Evolutionary conservation across 192 early-diverging fungal genomes (phyloP), one percentile per base, ranked within the genome.

Genomic region (Paraglomus brasilianum): DNA sequence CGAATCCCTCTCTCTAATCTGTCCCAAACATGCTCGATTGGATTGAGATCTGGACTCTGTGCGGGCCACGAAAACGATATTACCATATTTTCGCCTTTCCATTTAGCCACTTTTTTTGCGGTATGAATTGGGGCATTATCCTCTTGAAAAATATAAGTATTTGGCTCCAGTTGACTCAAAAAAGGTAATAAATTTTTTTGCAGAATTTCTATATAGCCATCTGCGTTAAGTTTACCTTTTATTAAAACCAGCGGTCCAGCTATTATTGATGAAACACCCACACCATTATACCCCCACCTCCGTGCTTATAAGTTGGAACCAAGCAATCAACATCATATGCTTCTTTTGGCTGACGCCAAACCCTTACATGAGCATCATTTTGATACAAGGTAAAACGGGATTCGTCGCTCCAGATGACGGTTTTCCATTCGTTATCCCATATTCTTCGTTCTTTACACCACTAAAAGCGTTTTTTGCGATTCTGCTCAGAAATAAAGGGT

Each of bases 351-450:
- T n/a, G 19, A 1, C 42, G 10, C 60, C 60, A 62, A 44, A 62
- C 60, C 42, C 46, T 8, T 45, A 11, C 22, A 62, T 21, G 44
- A 21, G 42, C 60, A 62, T 46, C 42, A 58, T 40, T 40, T 58
- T 40, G 11, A 58, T 15, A 58, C 30, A 58, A 30, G 36, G 19
- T 21, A 45, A 62, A 62, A 42, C 43, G 60, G 24, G 60, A 62
- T 24, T 62, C 60, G 13, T 62, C 60, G 43, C 60, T 62, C 60
- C 60, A 62, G 46, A 62, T 46, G 24, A 62, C 24, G 7, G 19
- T 19, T 45, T 62, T 45, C 60, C 60, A 62, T 45, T 62, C 60
- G 46, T n/a, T 45, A 62, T 11, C 24, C 60, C 60, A 62, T n/a
- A 22, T 10, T 62, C 42, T 13, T 21, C 60, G 10, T 45, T 62